phyloP scores from a whole-genome alignment of 2,329 filamentous ascomycete genomes.

The Microdochium paspali region DNA sequence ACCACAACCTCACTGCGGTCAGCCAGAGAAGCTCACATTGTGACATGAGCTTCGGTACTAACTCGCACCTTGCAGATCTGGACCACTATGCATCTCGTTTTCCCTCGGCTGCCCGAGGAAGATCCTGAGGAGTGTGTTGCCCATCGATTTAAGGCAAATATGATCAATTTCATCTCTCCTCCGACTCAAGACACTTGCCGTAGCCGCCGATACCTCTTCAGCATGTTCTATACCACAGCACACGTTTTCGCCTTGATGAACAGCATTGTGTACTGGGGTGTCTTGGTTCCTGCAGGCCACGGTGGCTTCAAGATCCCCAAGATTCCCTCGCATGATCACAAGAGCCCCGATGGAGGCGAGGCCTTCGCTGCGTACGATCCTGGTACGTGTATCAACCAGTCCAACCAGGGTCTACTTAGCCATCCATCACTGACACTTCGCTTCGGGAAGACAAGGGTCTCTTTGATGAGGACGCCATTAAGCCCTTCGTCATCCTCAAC shows the following conservation, averaged over 20 bases:
- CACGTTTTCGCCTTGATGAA: slow-evolving; percentile 40
- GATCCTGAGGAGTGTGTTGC: slow-evolving; percentile 13
- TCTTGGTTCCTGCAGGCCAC: slow-evolving; percentile 26
- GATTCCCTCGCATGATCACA: slow-evolving; percentile 10
- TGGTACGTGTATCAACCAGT: slow-evolving; percentile 9
- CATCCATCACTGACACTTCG: slow-evolving; percentile 2
- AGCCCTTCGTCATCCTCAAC: slow-evolving; percentile 34
- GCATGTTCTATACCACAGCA: slow-evolving; percentile 36
- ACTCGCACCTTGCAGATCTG: slow-evolving; percentile 31
- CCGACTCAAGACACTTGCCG: slow-evolving; percentile 28
- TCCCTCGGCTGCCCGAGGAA: slow-evolving; percentile 27
- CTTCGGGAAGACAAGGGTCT: slow-evolving; percentile 31
- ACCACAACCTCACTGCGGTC: slow-evolving; percentile 37
- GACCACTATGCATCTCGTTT: slow-evolving; percentile 42
- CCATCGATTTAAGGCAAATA: slow-evolving; percentile 22
- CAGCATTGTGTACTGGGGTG: slow-evolving; percentile 37
- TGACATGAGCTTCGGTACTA: not conserved
- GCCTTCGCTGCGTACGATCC: slow-evolving; percentile 14
- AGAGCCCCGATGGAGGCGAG: slow-evolving; percentile 1
- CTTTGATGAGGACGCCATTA: slow-evolving; percentile 37
- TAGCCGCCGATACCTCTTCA: slow-evolving; percentile 34
- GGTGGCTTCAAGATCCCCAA: slow-evolving; percentile 18
- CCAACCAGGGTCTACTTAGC: not conserved
- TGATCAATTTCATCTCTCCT: slow-evolving; percentile 33
- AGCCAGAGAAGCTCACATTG: slow-evolving; percentile 13